Evolutionary conservation across 495 filamentous ascomycete genomes (phyloP), one percentile per base, ranked within the genome.

Genomic region (Penicillium odoratum): DNA sequence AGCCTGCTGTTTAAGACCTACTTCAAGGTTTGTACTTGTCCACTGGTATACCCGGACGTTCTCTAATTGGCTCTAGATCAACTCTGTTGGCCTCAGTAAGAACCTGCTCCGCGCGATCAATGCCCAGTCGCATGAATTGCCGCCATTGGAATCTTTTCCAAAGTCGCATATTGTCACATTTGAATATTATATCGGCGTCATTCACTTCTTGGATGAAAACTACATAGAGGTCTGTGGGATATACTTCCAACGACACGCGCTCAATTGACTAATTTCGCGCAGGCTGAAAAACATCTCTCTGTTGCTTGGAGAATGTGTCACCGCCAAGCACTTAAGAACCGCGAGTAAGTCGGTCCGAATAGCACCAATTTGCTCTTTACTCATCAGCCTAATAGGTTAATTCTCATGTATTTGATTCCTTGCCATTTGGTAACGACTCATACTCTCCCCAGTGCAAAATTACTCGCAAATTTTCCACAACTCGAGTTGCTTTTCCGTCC

Each of bases 1-100:
- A 97, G 96, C 64, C 82, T 98, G 1, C 76, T 97, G 8, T 98
- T 98, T 83, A 98, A 97, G 73, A 97, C 92, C 6, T 96, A 98
- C 68, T 98, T 98, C 83, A 95, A 90, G 77, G 83, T 81, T 71
- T 45, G 63, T 50, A 47, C 7, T 6, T 9, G 9, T 3, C 7
- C n/a, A 0, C 8, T 28, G 28, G 15, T 34, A 18, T 3, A 26
- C 5, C n/a, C 26, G 7, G 5, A 1, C 8, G 38, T 33, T 7
- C 31, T 33, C 57, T 69, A 38, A 69, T 30, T 48, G 30, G 9
- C 6, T 49, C 11, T 61, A 87, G 80, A 78, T 98, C 51, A 96
- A 94, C 72, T 87, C 88, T 42, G 87, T 95, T 47, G 81, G 81
- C n/a, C 80, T 98, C 21, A 93, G 87, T 11, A 97, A 96, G 70